Percentiles rank a stretch among this genome's conserved stretches.
Conservation (phyloP, 2,329 filamentous ascomycete genomes). For the Gyromitra esculenta region DNA sequence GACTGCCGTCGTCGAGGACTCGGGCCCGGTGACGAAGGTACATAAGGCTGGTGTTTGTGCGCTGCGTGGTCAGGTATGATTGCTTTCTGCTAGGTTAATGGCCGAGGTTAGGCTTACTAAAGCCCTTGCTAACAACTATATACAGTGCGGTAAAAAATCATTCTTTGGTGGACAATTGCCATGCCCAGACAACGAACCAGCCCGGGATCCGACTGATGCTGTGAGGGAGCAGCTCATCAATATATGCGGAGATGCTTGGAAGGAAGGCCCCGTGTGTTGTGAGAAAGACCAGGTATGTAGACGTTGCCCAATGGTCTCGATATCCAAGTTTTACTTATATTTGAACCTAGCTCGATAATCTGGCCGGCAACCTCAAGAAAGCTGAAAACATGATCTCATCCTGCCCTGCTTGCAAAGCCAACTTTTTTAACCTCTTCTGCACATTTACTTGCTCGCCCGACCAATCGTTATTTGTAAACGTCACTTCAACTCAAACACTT, state of each 20-base stretch:
- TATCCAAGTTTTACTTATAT: conserved; percentile 32
- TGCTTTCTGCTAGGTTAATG: neutral
- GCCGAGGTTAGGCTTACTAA: conserved; percentile 5
- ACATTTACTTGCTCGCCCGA: conserved; percentile 98
- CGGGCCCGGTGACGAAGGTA: conserved; percentile 53
- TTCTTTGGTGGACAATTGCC: conserved; percentile 91
- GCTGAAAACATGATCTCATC: conserved; percentile 89
- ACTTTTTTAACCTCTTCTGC: conserved; percentile 98
- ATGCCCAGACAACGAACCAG: conserved; percentile 88
- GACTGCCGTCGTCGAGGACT: conserved; percentile 16
- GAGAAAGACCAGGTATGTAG: conserved; percentile 74
- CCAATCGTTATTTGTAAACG: conserved; percentile 93
- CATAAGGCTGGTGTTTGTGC: conserved; percentile 57
- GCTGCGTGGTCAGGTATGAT: conserved; percentile 55
- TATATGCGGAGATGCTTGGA: conserved; percentile 89
- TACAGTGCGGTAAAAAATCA: conserved; percentile 83
- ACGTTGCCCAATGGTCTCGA: neutral
- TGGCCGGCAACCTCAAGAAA: conserved; percentile 84
- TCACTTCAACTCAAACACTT: conserved; percentile 75
- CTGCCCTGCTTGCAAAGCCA: conserved; percentile 95
- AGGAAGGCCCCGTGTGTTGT: conserved; percentile 84
- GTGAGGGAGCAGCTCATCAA: conserved; percentile 80
- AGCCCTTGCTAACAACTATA: conserved; percentile 18
- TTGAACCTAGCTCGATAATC: conserved; percentile 72
- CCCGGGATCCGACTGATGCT: conserved; percentile 75